Conservation (phyloP, 371 early-diverging fungal genomes). For the Gilbertella persicaria region DNA sequence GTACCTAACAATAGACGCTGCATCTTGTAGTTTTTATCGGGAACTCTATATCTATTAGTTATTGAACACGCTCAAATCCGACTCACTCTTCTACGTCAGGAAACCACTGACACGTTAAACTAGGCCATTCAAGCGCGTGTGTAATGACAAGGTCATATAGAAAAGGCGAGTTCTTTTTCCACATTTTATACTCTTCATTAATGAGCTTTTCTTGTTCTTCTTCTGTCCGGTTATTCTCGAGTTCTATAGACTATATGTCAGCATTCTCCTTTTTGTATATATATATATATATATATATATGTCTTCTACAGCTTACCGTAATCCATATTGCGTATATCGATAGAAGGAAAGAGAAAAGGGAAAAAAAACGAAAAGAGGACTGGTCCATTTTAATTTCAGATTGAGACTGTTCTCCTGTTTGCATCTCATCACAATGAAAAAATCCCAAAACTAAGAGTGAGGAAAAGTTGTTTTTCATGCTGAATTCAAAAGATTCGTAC, state of each 20-base stretch:
- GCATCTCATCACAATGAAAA: no score
- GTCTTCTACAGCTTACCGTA: conserved; percentile 21
- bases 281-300: no score
- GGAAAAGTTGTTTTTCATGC: no score
- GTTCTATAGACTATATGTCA: no score
- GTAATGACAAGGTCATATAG: conserved; percentile 98
- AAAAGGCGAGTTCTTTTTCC: conserved; percentile 99
- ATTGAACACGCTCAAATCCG: background rate
- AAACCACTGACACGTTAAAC: conserved; percentile 98
- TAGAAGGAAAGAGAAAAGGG: background rate
- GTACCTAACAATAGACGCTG: conserved; percentile 94
- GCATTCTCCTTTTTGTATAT: no score
- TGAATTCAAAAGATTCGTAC: no score
- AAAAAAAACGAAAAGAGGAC: conserved; percentile 4
- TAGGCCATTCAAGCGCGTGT: conserved; percentile 99
- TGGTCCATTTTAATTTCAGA: no score
- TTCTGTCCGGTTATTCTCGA: conserved; percentile 24
- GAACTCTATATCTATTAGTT: conserved; percentile 61
- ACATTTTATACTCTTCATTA: conserved; percentile 97
- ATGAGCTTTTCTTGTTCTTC: conserved; percentile 80
- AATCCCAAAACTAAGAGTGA: no score
- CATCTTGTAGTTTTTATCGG: conserved; percentile 87
- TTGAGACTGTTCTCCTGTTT: no score
- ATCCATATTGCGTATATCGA: conserved; percentile 12
- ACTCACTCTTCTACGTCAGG: conserved; percentile 90